phyloP scores from a whole-genome alignment of 371 early-diverging fungal species.

The Actinomucor elegans region DNA sequence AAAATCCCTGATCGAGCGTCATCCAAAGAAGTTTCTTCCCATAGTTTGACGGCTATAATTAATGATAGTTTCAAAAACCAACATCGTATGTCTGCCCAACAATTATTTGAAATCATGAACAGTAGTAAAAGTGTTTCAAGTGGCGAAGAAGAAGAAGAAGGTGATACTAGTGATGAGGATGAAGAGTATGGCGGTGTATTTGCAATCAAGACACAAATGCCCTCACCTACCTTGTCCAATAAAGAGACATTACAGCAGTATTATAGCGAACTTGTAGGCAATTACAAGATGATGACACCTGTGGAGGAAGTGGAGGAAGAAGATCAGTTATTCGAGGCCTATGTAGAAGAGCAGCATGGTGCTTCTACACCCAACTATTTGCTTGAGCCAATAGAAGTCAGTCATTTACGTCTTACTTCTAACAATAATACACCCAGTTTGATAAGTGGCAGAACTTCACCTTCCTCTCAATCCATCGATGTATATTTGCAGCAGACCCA shows the following conservation, averaged over 20 bases:
- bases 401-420: too few species aligned
- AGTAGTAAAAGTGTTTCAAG: background rate
- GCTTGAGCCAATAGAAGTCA: too few species aligned
- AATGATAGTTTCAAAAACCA: background rate
- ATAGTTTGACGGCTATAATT: background rate
- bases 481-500: too few species aligned
- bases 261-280: background rate
- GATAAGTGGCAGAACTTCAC: constrained; percentile 11
- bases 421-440: constrained; percentile 21
- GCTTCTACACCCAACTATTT: too few species aligned
- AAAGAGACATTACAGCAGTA: background rate
- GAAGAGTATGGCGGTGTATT: constrained; percentile 16
- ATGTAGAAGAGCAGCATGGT: background rate
- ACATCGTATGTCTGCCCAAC: constrained; percentile 11
- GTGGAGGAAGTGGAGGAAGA: constrained; percentile 21
- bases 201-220: constrained; percentile 18
- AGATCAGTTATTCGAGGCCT: constrained; percentile 1
- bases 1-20: constrained; percentile 17
- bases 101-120: constrained; percentile 19
- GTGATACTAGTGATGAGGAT: constrained; percentile 1
- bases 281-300: constrained; percentile 18
- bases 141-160: background rate
- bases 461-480: background rate
- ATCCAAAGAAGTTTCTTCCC: background rate
- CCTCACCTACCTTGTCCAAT: background rate